Percentiles rank a stretch among this genome's conserved stretches.
Evolutionary conservation across 805 yeast species (phyloP).

Genomic region (Myxozyma kluyveri): DNA sequence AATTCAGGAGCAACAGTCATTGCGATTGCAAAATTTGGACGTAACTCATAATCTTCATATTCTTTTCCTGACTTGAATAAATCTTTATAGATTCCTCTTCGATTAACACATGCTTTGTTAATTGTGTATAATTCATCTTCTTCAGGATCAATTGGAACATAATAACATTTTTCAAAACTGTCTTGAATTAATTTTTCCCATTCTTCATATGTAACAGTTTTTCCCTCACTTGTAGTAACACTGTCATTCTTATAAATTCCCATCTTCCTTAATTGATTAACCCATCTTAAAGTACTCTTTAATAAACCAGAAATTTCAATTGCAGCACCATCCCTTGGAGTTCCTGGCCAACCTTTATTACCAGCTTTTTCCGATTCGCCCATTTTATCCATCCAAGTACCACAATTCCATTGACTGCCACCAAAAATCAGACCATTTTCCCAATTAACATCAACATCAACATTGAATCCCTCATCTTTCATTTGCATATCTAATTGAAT

Average conservation of each 20-base stretch:
- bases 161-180: conserved; percentile 77
- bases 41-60: conserved; percentile 87
- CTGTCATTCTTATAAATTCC: conserved; percentile 57
- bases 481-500: conserved; percentile 82
- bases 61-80: conserved; percentile 76
- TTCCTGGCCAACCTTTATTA: conserved; percentile 90
- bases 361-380: conserved; percentile 87
- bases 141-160: conserved; percentile 61
- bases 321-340: conserved; percentile 97
- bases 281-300: conserved; percentile 81
- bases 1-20: conserved; percentile 94
- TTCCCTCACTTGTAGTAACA: conserved; percentile 56
- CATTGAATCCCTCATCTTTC: conserved; percentile 89
- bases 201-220: conserved; percentile 54
- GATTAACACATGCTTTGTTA: conserved; percentile 64
- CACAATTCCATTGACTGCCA: conserved; percentile 90
- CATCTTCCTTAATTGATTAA: conserved; percentile 52
- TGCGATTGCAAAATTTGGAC: conserved; percentile 91
- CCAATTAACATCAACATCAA: conserved; percentile 82
- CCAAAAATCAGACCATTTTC: conserved; percentile 81
- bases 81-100: conserved; percentile 94
- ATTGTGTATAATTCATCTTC: conserved; percentile 64
- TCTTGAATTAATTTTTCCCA: conserved; percentile 73
- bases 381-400: conserved; percentile 99
- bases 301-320: conserved; percentile 85